phyloP scores from a whole-genome alignment of 176 grass and related monocot species.

The Phyllostachys edulis region DNA sequence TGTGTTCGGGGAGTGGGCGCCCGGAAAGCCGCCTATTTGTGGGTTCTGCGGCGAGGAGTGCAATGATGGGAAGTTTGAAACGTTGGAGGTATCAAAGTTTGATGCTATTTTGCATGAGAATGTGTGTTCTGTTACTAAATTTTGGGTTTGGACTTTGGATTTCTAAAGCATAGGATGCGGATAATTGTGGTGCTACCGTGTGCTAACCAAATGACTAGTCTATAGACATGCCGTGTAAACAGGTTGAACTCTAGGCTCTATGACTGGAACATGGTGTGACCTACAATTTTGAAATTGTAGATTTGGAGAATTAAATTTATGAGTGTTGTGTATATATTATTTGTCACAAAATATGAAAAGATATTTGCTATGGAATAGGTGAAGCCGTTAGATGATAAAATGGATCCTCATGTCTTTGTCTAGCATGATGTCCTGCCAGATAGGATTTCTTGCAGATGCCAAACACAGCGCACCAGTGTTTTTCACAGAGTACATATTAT shows the following conservation, averaged over 20 bases:
- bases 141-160: background rate
- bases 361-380: background rate
- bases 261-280: background rate
- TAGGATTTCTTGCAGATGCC: background rate
- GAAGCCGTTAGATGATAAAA: background rate
- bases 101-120: background rate
- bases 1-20: constrained; percentile 68
- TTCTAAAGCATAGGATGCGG: background rate
- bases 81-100: constrained; percentile 47
- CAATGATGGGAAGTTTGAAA: constrained; percentile 26
- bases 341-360: background rate
- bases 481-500: constrained; percentile 3
- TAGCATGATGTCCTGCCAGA: background rate
- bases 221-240: background rate
- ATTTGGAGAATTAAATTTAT: background rate
- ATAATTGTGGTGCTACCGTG: background rate
- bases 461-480: background rate
- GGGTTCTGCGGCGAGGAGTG: constrained; percentile 49
- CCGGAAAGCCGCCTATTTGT: constrained; percentile 49
- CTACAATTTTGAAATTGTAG: background rate
- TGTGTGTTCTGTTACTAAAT: background rate
- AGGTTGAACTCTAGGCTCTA: background rate
- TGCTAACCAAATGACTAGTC: background rate
- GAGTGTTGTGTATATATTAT: background rate
- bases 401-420: background rate